Base-by-base conservation (phyloP, 177 flowering plant genomes). In the Telopea speciosissima region DNA sequence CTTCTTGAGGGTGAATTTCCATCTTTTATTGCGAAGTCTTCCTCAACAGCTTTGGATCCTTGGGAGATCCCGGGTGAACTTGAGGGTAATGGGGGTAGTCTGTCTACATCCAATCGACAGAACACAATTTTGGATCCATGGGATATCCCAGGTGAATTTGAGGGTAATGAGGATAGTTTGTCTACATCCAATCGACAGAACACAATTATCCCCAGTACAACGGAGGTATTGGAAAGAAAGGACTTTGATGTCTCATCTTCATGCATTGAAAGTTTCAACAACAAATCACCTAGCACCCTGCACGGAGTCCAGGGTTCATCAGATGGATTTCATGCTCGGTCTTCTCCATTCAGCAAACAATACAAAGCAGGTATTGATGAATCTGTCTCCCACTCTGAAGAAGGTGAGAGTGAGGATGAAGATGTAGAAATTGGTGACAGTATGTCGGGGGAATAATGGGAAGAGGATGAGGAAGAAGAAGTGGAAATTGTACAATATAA, bases 31-130 rank as follows among this genome's bases (percentile, higher is more conserved):
- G 89, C 83, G 65, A 77, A 72, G 5, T 71, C 22, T 40, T 71
- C 85, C 65, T 78, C 78, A 24, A 71, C 68, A 67, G 77, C 68
- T 64, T 77, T 84, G 80, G 84, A 89, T 69, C 95, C 98, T 0
- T 89, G 98, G 99, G 97, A 92, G 44, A 78, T 84, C 74, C 96
- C 96, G 0, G 87, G 86, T 68, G 68, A 76, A 52, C 85, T 82
- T 73, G 84, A 75, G 71, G 76, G 10, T 68, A 75, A 78, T 75
- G 84, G 74, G 70, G 75, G 8, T 68, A 74, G 77, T 74, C 44
- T 68, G 16, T 76, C 77, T 58, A 75, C 73, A 26, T 62, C 73
- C 68, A 59, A 68, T 72, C 68, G 69, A 65, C 68, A n/a, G n/a
- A n/a, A n/a, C n/a, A n/a, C n/a, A n/a, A n/a, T n/a, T n/a, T n/a